phyloP scores from a whole-genome alignment of 2,329 filamentous ascomycete genomes.

The Pezizomycotina sp. region DNA sequence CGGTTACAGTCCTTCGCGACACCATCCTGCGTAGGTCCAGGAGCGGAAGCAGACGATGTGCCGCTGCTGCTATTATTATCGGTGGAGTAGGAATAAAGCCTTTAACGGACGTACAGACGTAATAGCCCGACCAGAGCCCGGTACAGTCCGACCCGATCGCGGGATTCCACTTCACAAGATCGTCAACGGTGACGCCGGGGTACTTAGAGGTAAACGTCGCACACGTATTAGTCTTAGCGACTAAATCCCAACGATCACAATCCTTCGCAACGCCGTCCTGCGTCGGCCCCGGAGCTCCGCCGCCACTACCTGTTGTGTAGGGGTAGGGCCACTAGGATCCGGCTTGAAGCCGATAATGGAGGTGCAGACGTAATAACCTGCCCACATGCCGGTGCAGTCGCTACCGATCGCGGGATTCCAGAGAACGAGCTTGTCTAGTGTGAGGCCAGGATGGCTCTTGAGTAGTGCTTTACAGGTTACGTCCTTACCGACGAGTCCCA shows the following conservation, averaged over 20 bases:
- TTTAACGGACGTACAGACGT: constrained; percentile 6
- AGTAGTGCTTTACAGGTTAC: constrained; percentile 1
- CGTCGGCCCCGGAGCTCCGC: constrained; percentile 1
- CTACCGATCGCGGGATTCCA: constrained; percentile 8
- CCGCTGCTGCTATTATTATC: constrained; percentile 3
- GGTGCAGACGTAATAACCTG: too few species aligned
- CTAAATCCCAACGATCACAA: constrained; percentile 3
- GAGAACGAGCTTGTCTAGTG: constrained; percentile 5
- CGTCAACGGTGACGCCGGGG: constrained; percentile 5
- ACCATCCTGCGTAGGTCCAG: constrained; percentile 7
- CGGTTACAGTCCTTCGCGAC: constrained; percentile 4
- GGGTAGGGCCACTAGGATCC: too few species aligned
- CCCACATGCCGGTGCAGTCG: constrained; percentile 4
- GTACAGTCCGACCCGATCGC: constrained; percentile 1
- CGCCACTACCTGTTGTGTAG: too few species aligned
- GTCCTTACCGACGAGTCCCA: constrained; percentile 1
- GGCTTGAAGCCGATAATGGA: too few species aligned
- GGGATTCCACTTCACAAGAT: constrained; percentile 8
- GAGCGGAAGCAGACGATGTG: constrained; percentile 5
- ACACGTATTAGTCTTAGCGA: constrained; percentile 4
- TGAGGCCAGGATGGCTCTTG: constrained; percentile 3
- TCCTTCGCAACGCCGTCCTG: constrained; percentile 1
- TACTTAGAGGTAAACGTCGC: constrained; percentile 6
- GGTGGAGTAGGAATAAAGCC: constrained; percentile 6
- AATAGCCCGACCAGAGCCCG: constrained; percentile 4